phyloP scores from a whole-genome alignment of 1,284 basidiomycete genomes.

The Pholiota adiposa region DNA sequence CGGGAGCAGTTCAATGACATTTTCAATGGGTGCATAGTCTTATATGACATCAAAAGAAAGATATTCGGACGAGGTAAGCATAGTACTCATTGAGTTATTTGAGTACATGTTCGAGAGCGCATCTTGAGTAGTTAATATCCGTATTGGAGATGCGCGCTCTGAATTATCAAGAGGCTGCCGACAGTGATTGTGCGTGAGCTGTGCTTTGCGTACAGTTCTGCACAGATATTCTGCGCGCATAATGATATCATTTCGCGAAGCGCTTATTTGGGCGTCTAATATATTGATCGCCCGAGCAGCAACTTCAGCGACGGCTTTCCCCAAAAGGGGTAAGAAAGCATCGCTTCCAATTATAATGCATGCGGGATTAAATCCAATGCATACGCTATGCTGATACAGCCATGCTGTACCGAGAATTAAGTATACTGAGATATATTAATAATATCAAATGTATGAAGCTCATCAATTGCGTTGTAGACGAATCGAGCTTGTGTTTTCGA shows the following conservation, averaged over 20 bases:
- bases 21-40: too few relatives aligned
- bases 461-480: conserved; percentile 23
- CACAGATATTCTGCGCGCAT: background rate
- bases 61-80: too few relatives aligned
- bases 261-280: background rate
- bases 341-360: background rate
- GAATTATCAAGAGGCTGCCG: background rate
- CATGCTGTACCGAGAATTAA: conserved; percentile 34
- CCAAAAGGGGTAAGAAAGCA: background rate
- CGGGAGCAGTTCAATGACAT: too few relatives aligned
- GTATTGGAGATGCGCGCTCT: background rate
- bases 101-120: too few relatives aligned
- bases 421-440: conserved; percentile 31
- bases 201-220: background rate
- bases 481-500: background rate
- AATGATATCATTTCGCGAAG: background rate
- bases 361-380: conserved; percentile 14
- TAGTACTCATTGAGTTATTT: too few relatives aligned
- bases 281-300: background rate
- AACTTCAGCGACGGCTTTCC: background rate
- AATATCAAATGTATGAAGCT: conserved; percentile 8
- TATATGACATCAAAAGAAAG: too few relatives aligned
- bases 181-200: too few relatives aligned
- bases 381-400: conserved; percentile 32
- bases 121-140: background rate